These are phyloP conservation scores for Boletus vinaceobasis DNA, from an alignment of 768 basidiomycete genomes.

Conservation along the genomic window DNA sequence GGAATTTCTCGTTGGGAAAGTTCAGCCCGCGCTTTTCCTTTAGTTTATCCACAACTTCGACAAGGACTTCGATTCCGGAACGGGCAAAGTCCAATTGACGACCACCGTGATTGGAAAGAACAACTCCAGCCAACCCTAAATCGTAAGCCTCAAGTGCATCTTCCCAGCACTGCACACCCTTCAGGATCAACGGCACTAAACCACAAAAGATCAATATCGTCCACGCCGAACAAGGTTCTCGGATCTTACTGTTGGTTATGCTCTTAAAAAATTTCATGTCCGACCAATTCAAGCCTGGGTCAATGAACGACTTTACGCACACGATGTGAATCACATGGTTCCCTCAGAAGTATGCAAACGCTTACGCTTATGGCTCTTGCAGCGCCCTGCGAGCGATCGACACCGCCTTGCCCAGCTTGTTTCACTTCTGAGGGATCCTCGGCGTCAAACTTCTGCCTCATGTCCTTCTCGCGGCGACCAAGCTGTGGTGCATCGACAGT, in stretches of 20 bases:
- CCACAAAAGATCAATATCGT: conserved; percentile 1
- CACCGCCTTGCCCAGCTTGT: conserved; percentile 47
- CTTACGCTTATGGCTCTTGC: conserved; percentile 89
- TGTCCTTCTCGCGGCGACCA: conserved; percentile 92
- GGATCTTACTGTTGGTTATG: conserved; percentile 59
- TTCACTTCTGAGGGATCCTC: conserved; percentile 43
- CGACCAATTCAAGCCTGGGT: conserved; percentile 81
- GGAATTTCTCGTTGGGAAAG: conserved; percentile 78
- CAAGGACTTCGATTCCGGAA: conserved; percentile 87
- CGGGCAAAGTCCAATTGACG: conserved; percentile 77
- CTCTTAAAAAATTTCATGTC: conserved; percentile 66
- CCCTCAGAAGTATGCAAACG: not conserved
- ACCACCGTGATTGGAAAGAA: conserved; percentile 86
- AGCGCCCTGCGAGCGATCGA: conserved; percentile 87
- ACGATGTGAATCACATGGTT: not conserved
- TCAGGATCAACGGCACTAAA: conserved; percentile 84
- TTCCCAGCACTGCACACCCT: conserved; percentile 89
- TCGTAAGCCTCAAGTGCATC: conserved; percentile 87
- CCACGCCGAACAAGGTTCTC: conserved; percentile 5
- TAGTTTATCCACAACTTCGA: conserved; percentile 76
- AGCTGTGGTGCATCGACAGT: conserved; percentile 98
- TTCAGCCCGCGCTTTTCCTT: conserved; percentile 60
- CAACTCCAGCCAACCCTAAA: conserved; percentile 65
- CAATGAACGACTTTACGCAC: conserved; percentile 77
- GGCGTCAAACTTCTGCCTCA: conserved; percentile 94